Evolutionary conservation across 2,329 filamentous ascomycete species (phyloP), one percentile per base, ranked within the genome.

Genomic region (Helminthosporium solani): DNA sequence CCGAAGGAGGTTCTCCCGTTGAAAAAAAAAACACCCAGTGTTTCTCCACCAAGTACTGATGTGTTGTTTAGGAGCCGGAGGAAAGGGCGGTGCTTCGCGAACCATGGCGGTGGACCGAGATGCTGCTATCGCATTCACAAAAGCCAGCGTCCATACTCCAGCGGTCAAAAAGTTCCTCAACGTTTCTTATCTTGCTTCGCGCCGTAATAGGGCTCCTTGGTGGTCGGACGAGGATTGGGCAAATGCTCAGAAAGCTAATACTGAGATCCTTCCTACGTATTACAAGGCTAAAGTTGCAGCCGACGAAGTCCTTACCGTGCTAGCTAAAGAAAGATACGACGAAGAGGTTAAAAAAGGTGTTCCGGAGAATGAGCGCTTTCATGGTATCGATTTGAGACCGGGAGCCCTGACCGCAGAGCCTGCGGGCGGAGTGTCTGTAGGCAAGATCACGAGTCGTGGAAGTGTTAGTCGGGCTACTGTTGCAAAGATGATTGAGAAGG

Each of bases 51-150:
- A n/a, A n/a, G n/a, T n/a, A n/a, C n/a, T n/a, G n/a, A n/a, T n/a
- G n/a, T n/a, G n/a, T n/a, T n/a, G n/a, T n/a, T n/a, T 34, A 79
- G 78, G 78, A 19, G 79, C 79, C 38, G 79, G 78, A 27, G 79
- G 79, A 20, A 79, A 79, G 66, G 78, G 78, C 39, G 78, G 76
- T 2, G 64, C 74, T 4, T 52, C 65, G 6, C 70, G 75, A 42
- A 81, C 79, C 1, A 72, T 74, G 37, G 76, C 77, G 3, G 72
- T 82, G 46, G 79, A 82, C 60, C 75, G 73, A 52, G 72, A 75
- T 51, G 78, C 78, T n/a, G 78, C 78, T 7, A 78, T 79, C 51
- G 67, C 75, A 47, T 81, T 80, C 65, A 76, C 80, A 40, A 66
- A 67, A 18, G 76, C 78, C 6, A 72, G 76, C 28, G 68, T 76